These are phyloP conservation scores for Fusarium paranaense DNA, from an alignment of 2,329 filamentous ascomycete species.

Conservation along the genomic window DNA sequence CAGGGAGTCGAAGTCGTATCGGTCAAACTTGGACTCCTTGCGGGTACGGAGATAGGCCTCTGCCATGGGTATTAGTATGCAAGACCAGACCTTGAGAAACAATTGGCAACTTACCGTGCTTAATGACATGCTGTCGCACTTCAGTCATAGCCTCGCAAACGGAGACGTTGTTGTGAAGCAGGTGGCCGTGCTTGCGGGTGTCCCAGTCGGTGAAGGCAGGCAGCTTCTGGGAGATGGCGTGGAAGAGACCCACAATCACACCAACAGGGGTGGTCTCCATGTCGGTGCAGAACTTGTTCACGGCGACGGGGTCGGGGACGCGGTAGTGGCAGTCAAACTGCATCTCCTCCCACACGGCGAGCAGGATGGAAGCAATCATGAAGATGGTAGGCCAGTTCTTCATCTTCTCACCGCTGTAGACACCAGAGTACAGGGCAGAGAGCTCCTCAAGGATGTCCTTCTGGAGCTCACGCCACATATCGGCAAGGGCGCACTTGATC, in stretches of 20 bases:
- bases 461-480: conserved; percentile 98
- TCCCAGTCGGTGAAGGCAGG: conserved; percentile 96
- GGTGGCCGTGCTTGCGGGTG: conserved; percentile 87
- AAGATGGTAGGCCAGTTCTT: conserved; percentile 99
- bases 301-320: conserved; percentile 83
- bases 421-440: conserved; percentile 92
- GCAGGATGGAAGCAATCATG: conserved; percentile 91
- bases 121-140: conserved; percentile 89
- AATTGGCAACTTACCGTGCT: conserved; percentile 81
- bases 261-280: conserved; percentile 98
- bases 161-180: conserved; percentile 89
- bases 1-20: conserved; percentile 91
- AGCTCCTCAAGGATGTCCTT: conserved; percentile 97
- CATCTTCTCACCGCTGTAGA: conserved; percentile 95
- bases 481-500: conserved; percentile 95
- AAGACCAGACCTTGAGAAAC: neutral
- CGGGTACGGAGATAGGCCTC: conserved; percentile 89
- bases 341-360: conserved; percentile 98
- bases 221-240: conserved; percentile 96
- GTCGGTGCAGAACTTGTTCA: conserved; percentile 94
- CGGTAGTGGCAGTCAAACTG: conserved; percentile 99
- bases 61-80: conserved; percentile 54
- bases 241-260: conserved; percentile 96
- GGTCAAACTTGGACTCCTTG: conserved; percentile 84
- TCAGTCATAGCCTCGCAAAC: conserved; percentile 98